Evolutionary conservation across 306 rosid genomes (phyloP), one percentile per base, ranked within the genome.

Genomic region (Cicer pinnatifidum): DNA sequence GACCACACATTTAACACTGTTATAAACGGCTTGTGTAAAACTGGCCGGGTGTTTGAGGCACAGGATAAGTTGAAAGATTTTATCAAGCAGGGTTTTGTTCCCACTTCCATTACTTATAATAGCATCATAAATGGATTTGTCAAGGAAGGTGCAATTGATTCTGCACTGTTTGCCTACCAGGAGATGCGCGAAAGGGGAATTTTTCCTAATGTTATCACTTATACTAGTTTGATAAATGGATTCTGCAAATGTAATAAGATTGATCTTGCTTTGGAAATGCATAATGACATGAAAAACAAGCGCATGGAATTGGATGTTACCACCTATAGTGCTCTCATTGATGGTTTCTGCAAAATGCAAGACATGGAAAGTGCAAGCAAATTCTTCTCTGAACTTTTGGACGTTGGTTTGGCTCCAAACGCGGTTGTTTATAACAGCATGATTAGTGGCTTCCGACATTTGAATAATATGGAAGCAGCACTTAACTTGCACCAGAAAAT

Each of bases 21-120:
- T 60, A 81, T 92, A 74, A 83, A 76, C 75, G 96, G 95, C 75
- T 77, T 92, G 88, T 84, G 98, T 85, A 92, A 84, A 85, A 85
- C 54, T 82, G 91, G 96, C 52, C 89, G 72, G 19, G 72, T 86
- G 56, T 73, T 86, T 38, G 90, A 85, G 73, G 71, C 85, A 60
- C 75, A 70, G 60, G 85, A 83, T 51, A 77, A 50, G 84, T 59
- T 92, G 79, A 67, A 82, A 23, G 75, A 71, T 66, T 87, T 85
- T 75, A 60, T 83, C 53, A 75, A 78, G 65, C 72, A 52, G 75
- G 95, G 95, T 66, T 88, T 86, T 50, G 11, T 79, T 80, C 92
- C 92, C 28, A 73, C 77, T 11, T 74, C 85, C 52, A 38, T 84
- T 76, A 85, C 91, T 52, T 87, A 88, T 80, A 90, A 90, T 75